A percentile compares a stretch with the other conserved stretches of the same genome.
phyloP scores from a whole-genome alignment of 2,329 filamentous ascomycete species.

The Diaporthe citriasiana region DNA sequence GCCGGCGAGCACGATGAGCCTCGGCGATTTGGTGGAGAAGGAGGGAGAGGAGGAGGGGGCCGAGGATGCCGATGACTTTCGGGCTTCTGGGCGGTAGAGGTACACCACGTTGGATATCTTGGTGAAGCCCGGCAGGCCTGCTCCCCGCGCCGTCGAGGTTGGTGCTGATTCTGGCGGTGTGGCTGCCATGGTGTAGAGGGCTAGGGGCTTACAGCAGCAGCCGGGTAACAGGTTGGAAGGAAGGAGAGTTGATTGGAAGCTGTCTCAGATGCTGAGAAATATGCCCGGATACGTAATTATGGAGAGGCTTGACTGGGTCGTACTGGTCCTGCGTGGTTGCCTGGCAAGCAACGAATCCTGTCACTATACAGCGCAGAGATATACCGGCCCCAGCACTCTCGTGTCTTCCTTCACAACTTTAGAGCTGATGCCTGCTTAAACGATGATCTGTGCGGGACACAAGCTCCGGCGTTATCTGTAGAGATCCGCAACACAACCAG shows the following conservation, averaged over 20 bases:
- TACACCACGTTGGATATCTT: slow-evolving; percentile 33
- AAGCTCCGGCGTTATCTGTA: neutral
- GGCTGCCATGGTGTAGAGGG: slow-evolving; percentile 31
- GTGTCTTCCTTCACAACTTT: slow-evolving; percentile 5
- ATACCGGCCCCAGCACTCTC: neutral
- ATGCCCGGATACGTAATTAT: neutral
- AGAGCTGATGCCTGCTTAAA: neutral
- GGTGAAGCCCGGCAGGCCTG: slow-evolving; percentile 39
- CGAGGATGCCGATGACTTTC: slow-evolving; percentile 30
- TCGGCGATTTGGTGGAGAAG: slow-evolving; percentile 50
- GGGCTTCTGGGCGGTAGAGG: slow-evolving; percentile 29
- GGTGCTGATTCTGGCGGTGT: slow-evolving; percentile 36
- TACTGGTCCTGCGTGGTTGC: no score
- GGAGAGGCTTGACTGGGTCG: neutral
- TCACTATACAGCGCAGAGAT: neutral
- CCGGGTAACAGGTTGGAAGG: neutral
- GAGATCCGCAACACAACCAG: neutral
- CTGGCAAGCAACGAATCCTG: neutral
- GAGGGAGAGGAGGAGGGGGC: slow-evolving; percentile 5
- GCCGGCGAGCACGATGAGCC: slow-evolving; percentile 61
- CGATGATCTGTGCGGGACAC: neutral
- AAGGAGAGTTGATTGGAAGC: neutral
- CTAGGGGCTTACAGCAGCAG: neutral
- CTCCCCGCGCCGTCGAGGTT: neutral
- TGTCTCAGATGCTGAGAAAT: neutral